Percentiles rank a stretch among this genome's conserved stretches.
These are phyloP conservation scores for Lactarius sp. DNA, from an alignment of 768 basidiomycete genomes.

Conservation along the genomic window DNA sequence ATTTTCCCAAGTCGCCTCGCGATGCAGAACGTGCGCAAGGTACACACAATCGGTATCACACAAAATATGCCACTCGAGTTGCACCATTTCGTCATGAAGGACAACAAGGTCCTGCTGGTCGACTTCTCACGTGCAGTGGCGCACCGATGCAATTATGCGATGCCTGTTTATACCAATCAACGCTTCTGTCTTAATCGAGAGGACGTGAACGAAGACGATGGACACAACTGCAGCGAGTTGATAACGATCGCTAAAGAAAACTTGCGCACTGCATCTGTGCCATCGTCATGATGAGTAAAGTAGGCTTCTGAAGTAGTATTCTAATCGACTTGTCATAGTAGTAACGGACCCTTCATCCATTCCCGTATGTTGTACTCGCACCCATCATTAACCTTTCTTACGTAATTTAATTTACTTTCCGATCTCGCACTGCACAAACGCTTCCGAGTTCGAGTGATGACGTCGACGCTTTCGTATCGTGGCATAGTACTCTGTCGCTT, in stretches of 20 bases:
- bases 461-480: too few relatives aligned
- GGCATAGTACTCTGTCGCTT: too few relatives aligned
- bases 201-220: background rate
- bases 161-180: constrained; percentile 15
- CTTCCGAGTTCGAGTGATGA: too few relatives aligned
- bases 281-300: background rate
- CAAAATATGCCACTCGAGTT: constrained; percentile 17
- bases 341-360: too few relatives aligned
- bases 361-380: background rate
- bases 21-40: constrained; percentile 16
- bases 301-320: too few relatives aligned
- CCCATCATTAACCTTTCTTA: background rate
- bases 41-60: constrained; percentile 13
- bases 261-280: constrained; percentile 7
- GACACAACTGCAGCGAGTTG: constrained; percentile 1
- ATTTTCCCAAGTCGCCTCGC: constrained; percentile 11
- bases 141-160: constrained; percentile 17
- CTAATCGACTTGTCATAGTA: too few relatives aligned
- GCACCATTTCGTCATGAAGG: constrained; percentile 23
- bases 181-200: constrained; percentile 5
- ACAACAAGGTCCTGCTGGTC: constrained; percentile 11
- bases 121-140: constrained; percentile 18
- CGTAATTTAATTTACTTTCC: background rate
- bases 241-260: constrained; percentile 1
- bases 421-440: too few relatives aligned